Conservation (phyloP, 2,329 filamentous ascomycete genomes). For the Aspergillus sp. region DNA sequence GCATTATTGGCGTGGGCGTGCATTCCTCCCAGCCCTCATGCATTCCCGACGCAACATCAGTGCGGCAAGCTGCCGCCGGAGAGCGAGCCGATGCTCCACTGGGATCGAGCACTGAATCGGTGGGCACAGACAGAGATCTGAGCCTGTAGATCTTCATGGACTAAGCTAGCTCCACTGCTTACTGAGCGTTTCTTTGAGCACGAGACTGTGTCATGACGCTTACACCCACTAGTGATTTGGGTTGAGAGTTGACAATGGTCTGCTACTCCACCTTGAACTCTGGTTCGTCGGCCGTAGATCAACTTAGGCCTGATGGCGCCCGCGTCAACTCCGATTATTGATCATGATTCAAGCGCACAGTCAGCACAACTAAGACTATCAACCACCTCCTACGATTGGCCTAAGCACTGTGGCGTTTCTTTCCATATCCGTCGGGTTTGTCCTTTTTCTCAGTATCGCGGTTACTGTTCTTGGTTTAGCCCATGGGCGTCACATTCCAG, state of each 20-base stretch:
- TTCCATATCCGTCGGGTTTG: conserved; percentile 16
- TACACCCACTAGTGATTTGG: conserved; percentile 16
- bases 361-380: neutral
- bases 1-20: conserved; percentile 25
- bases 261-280: neutral
- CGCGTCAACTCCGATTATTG: neutral
- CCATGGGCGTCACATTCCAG: conserved; percentile 29
- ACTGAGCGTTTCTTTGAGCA: conserved; percentile 5
- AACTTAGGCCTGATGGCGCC: neutral
- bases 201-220: conserved; percentile 25
- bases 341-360: neutral
- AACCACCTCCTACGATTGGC: conserved; percentile 9
- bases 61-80: too few relatives aligned
- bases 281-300: neutral
- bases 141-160: neutral
- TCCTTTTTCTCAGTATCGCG: conserved; percentile 13
- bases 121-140: neutral
- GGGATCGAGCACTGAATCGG: too few relatives aligned
- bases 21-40: conserved; percentile 25
- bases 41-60: conserved; percentile 7
- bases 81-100: conserved; percentile 4
- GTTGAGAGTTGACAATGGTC: too few relatives aligned
- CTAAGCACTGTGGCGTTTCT: conserved; percentile 5
- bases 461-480: conserved; percentile 26
- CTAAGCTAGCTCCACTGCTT: neutral